Conservation (phyloP, 1,139 yeast species). For the Pneumocystis carinii region DNA sequence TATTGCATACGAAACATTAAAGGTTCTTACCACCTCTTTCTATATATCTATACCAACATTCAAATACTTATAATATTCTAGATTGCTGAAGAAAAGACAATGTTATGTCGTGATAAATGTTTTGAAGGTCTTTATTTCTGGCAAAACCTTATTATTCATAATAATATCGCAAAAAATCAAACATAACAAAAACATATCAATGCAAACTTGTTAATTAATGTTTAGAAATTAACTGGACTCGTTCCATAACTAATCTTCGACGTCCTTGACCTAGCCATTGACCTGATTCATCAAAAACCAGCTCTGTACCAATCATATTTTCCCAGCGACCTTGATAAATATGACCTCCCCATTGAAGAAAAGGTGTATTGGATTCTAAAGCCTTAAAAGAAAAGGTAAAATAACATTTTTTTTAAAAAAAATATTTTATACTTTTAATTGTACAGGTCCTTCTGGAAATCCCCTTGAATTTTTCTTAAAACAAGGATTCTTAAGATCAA, state of each 20-base stretch:
- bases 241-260: not conserved
- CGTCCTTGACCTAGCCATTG: not conserved
- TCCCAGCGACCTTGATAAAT: not conserved
- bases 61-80: not conserved
- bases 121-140: conserved; percentile 32
- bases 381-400: not conserved
- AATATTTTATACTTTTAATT: no score
- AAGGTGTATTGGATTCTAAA: not conserved
- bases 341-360: not conserved
- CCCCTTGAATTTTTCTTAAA: not conserved
- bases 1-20: conserved; percentile 54
- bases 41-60: not conserved
- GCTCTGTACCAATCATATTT: not conserved
- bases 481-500: not conserved
- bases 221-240: not conserved
- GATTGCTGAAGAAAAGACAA: conserved; percentile 42
- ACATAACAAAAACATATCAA: no score
- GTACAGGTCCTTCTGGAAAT: no score
- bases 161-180: not conserved
- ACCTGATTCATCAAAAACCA: not conserved
- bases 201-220: not conserved
- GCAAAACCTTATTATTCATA: not conserved
- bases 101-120: conserved; percentile 50
- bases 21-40: conserved; percentile 15
- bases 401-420: no score